These are phyloP conservation scores for Citrus mangshanensis DNA, from an alignment of 345 rosid species.

Conservation along the genomic window DNA sequence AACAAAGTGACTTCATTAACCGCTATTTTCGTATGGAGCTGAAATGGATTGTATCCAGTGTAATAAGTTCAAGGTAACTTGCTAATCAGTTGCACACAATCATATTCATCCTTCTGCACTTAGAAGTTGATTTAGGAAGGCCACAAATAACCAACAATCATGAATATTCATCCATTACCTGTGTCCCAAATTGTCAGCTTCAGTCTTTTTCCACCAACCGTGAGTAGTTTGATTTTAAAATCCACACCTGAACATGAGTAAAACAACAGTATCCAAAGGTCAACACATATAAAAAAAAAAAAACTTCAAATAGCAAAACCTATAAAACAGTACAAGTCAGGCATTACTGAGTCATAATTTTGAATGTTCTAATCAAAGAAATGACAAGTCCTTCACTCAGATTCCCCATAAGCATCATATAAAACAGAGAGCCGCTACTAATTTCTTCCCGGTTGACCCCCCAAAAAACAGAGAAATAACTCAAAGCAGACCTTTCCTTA, in stretches of 20 bases:
- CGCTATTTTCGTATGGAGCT: background rate
- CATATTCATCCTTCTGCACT: no score
- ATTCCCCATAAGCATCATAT: background rate
- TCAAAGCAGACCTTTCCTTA: background rate
- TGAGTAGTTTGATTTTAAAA: constrained; percentile 80
- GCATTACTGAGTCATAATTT: background rate
- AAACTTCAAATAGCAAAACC: background rate
- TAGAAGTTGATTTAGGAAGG: background rate
- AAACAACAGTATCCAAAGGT: background rate
- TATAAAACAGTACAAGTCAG: background rate
- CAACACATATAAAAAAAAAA: background rate
- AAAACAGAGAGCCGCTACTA: background rate
- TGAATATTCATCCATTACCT: constrained; percentile 33
- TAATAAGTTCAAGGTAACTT: background rate
- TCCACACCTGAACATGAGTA: constrained; percentile 68
- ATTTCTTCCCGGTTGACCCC: background rate
- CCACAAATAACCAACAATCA: background rate
- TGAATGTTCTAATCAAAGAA: background rate
- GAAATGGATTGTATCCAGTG: background rate
- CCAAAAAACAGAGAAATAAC: constrained; percentile 6
- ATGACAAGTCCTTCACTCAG: background rate
- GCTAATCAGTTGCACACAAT: background rate
- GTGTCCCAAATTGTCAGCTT: constrained; percentile 98
- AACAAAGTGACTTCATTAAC: background rate
- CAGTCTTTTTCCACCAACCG: constrained; percentile 66